Base-by-base conservation (phyloP, 768 basidiomycete species). In the Lactifluus pinguis region DNA sequence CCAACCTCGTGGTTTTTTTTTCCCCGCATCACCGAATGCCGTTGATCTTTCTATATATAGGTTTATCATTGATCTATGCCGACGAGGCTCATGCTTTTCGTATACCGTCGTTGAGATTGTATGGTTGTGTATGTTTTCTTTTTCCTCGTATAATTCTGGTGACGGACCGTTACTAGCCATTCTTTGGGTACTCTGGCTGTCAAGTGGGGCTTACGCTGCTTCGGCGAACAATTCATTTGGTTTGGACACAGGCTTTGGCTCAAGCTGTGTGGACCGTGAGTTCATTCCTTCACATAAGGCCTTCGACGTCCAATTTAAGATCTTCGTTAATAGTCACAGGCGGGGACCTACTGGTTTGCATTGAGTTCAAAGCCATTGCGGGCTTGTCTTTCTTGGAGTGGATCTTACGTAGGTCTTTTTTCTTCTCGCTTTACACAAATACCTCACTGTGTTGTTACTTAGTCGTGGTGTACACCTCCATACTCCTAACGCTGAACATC, bases 141-240 rank as follows among this genome's bases (percentile, higher is more conserved):
- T 25, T 44, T 6, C 34, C 29, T 39, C 14, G 15, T 17, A 6
- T 6, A n/a, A 32, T 34, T 34, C 38, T 45, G 11, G 42, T 9
- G 13, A 25, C 19, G 53, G 63, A 49, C 13, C 6, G 25, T 29
- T 59, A 50, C 10, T 55, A 74, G 75, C 58, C 19, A 4, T 72
- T 49, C 69, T 79, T 30, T 73, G 70, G 67, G 54, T 77, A 41
- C 64, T 78, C 36, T 79, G 74, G 78, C 70, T 78, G 29, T 72
- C 75, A 15, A 66, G 70, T 30, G 78, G 66, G 3, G 72, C 68
- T 5, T 64, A 71, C 41, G 56, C 75, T 2, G 69, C 68, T 14
- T 58, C 42, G 53, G 53, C 50, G n/a, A 56, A 61, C 45, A 17
- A 25, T 15, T 9, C 54, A n/a, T 8, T 32, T 2, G 15, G 10